Conservation (phyloP, 192 early-diverging fungal species). For the Backusella tarrabulga region DNA sequence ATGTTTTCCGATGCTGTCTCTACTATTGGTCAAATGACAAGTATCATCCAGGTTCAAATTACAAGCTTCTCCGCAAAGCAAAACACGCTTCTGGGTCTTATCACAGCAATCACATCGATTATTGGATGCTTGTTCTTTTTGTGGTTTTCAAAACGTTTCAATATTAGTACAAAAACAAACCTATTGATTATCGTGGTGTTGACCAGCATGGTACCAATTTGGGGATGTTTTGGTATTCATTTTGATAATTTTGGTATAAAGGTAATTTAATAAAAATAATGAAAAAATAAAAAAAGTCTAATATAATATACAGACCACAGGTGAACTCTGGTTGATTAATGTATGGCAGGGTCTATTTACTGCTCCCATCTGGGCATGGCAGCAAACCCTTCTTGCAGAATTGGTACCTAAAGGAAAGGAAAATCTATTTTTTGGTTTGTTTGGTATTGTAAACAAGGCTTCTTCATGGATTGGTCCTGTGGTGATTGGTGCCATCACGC, state of each 20-base stretch:
- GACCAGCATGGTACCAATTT: slow-evolving; percentile 35
- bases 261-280: background rate
- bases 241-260: slow-evolving; percentile 52
- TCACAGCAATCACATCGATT: slow-evolving; percentile 36
- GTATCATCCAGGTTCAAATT: slow-evolving; percentile 30
- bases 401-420: slow-evolving; percentile 38
- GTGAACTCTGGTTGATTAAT: slow-evolving; percentile 60
- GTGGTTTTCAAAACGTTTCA: slow-evolving; percentile 33
- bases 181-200: slow-evolving; percentile 34
- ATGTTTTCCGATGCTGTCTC: slow-evolving; percentile 38
- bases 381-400: slow-evolving; percentile 43
- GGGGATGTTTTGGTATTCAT: slow-evolving; percentile 41
- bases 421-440: slow-evolving; percentile 45
- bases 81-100: slow-evolving; percentile 29
- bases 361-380: slow-evolving; percentile 52
- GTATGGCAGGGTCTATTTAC: slow-evolving; percentile 62
- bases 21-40: slow-evolving; percentile 26
- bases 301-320: slow-evolving; percentile 15
- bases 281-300: background rate
- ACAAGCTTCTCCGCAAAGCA: slow-evolving; percentile 24
- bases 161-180: slow-evolving; percentile 38
- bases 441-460: slow-evolving; percentile 40
- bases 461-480: slow-evolving; percentile 41
- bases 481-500: slow-evolving; percentile 33
- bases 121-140: slow-evolving; percentile 40